Evolutionary conservation across 768 basidiomycete genomes (phyloP), one percentile per base, ranked within the genome.

Genomic region (Punctularia strigosozonata): DNA sequence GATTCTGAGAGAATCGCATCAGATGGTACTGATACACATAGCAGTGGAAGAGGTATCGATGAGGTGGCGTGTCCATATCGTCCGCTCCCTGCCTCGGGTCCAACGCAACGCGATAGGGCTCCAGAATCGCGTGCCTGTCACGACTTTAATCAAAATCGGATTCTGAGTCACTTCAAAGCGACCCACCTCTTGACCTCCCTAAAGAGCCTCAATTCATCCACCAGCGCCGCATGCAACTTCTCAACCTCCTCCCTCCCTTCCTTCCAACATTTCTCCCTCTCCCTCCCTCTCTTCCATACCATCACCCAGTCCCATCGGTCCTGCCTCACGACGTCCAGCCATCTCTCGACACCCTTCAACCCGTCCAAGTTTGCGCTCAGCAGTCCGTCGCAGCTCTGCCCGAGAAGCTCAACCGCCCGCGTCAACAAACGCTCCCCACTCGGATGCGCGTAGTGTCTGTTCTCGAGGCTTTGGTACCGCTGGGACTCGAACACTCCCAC

Each of bases 401-500:
- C 54, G 33, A 85, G 46, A 17, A 80, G 56, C 21, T 53, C 53
- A 4, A 63, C 64, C 19, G 66, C 64, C 39, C 57, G 56, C 30
- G 59, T 58, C 4, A 68, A 68, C 37, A 68, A 63, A 14, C 53
- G 53, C 13, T 63, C 63, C 2, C 61, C 58, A 40, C 66, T 52
- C 1, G 73, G 73, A 42, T 79, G 74, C 23, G 58, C 54, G 25
- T 77, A 54, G 26, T 69, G 56, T 22, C 57, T 69, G 20, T 71
- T 67, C 50, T 85, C 81, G 2, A 85, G 59, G 44, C 83, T 72
- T 41, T 83, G 59, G 51, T 83, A 85, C 21, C 72, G 58, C 47
- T 82, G 75, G 3, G 71, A 72, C 58, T 85, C 82, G 43, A 85
- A 85, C 12, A 81, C 73, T 2, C 80, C 83, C 1, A 85, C 83